phyloP scores from a whole-genome alignment of 2,329 filamentous ascomycete species.

The Cytospora schulzeri region DNA sequence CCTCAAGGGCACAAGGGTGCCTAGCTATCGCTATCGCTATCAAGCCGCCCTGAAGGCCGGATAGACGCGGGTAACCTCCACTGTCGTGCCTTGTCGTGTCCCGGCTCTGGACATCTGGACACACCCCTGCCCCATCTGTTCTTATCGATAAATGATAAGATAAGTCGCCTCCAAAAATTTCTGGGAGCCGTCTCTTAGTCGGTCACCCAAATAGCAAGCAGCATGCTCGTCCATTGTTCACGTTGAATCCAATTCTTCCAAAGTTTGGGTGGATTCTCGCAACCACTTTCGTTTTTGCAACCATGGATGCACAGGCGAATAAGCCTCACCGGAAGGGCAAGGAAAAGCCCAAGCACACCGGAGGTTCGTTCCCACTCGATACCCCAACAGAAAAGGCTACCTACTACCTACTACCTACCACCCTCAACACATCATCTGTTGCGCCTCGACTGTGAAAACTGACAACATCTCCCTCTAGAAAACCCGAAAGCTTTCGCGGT shows the following conservation, averaged over 20 bases:
- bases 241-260: neutral
- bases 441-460: slow-evolving; percentile 30
- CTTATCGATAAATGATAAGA: slow-evolving; percentile 23
- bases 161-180: slow-evolving; percentile 14
- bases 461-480: slow-evolving; percentile 47
- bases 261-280: slow-evolving; percentile 12
- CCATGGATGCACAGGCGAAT: slow-evolving; percentile 82
- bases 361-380: slow-evolving; percentile 47
- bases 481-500: slow-evolving; percentile 93
- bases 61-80: slow-evolving; percentile 19
- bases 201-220: neutral
- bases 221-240: neutral
- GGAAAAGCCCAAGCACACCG: slow-evolving; percentile 75
- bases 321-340: slow-evolving; percentile 84
- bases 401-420: neutral
- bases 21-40: no score
- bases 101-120: neutral
- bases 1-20: no score
- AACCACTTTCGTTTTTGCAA: slow-evolving; percentile 34
- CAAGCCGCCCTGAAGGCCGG: slow-evolving; percentile 6
- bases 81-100: neutral
- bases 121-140: neutral
- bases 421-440: neutral
- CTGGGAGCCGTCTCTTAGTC: neutral
- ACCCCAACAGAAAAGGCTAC: neutral